Conservation (phyloP, 306 rosid genomes). For the Cucurbita pepo region DNA sequence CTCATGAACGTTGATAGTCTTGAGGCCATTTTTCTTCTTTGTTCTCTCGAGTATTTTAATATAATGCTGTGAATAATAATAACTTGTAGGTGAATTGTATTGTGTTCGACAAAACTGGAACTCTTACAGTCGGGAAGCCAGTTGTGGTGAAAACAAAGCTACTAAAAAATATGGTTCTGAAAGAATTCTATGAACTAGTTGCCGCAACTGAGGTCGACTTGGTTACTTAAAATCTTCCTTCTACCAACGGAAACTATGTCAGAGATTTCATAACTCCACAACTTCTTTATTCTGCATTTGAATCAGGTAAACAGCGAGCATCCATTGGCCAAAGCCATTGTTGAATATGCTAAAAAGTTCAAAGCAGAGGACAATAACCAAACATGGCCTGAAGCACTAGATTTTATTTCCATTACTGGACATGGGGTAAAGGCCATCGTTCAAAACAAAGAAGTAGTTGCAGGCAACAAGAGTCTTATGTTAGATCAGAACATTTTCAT, state of each 20-base stretch:
- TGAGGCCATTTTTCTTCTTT: background rate
- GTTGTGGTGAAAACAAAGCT: slow-evolving; percentile 43
- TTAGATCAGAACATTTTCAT: slow-evolving; percentile 24
- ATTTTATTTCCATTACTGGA: slow-evolving; percentile 56
- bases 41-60: background rate
- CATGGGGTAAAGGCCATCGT: slow-evolving; percentile 57
- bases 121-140: slow-evolving; percentile 77
- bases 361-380: slow-evolving; percentile 28
- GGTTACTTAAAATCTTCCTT: background rate
- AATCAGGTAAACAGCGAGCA: slow-evolving; percentile 75
- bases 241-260: background rate
- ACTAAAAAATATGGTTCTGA: slow-evolving; percentile 20
- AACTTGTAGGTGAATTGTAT: slow-evolving; percentile 59
- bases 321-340: slow-evolving; percentile 70
- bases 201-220: slow-evolving; percentile 60
- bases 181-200: slow-evolving; percentile 41
- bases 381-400: slow-evolving; percentile 43
- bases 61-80: background rate
- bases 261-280: background rate
- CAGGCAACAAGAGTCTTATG: slow-evolving; percentile 69
- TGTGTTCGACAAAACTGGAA: slow-evolving; percentile 84
- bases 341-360: slow-evolving; percentile 49
- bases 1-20: background rate
- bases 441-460: slow-evolving; percentile 7
- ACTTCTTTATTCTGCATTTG: background rate